Conservation (phyloP, 108 stramenopile species). For the Discostella pseudostelligera region DNA sequence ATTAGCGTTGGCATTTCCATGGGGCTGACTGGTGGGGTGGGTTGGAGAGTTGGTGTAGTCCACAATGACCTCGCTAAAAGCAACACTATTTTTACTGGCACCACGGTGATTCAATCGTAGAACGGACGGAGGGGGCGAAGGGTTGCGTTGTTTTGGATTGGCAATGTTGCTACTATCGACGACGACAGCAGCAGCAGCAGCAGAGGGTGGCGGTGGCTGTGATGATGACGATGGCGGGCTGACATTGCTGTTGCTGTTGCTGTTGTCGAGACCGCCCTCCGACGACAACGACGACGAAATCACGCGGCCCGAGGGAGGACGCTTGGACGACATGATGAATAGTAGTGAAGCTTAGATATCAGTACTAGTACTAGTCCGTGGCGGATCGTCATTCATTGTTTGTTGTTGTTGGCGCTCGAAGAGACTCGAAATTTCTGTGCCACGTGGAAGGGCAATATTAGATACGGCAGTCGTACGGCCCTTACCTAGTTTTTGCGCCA, state of each 20-base stretch:
- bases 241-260: background rate
- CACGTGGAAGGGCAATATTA: too few relatives aligned
- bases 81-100: constrained; percentile 3
- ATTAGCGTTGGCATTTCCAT: too few relatives aligned
- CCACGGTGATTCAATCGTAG: background rate
- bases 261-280: background rate
- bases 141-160: background rate
- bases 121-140: background rate
- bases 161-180: background rate
- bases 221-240: background rate
- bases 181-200: background rate
- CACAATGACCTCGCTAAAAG: background rate
- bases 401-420: too few relatives aligned
- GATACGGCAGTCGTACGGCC: too few relatives aligned
- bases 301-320: background rate
- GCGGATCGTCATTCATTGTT: too few relatives aligned
- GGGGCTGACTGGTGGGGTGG: too few relatives aligned
- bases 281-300: background rate
- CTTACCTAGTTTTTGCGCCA: too few relatives aligned
- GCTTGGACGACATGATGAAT: background rate
- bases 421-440: too few relatives aligned
- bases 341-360: too few relatives aligned
- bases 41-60: background rate
- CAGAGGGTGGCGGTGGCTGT: background rate
- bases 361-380: too few relatives aligned